Base-by-base conservation (phyloP, 768 basidiomycete species). In the Termitomyces sp. region DNA sequence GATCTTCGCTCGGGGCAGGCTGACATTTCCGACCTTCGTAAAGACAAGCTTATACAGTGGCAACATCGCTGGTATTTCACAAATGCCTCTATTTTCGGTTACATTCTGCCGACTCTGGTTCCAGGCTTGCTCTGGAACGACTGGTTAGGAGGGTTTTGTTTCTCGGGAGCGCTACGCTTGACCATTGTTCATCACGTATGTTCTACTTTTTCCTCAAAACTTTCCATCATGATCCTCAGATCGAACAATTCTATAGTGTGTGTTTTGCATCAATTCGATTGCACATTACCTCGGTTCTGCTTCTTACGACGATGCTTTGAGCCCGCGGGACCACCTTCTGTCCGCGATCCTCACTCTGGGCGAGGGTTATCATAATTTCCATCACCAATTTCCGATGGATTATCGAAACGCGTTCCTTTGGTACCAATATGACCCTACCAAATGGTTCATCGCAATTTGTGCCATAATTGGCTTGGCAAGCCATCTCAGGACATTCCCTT, bases 361-460 rank as follows among this genome's bases (percentile, higher is more conserved):
- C 13, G 92, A 94, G 74, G 91, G 91, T 5, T 93, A 93, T 74
- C 92, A 94, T 79, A 93, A 94, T 70, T 92, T 92, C 73, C 91
- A 93, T 73, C 91, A 93, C 70, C 91, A 94, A 66, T 94, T 93
- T 76, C 92, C 92, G 9, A 91, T 89, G 89, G 90, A 91, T 69
- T 90, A 86, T 75, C 79, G 92, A 50, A 93, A 93, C 69, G 91
- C 91, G 5, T 85, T 83, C 65, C 72, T 79, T 20, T 91, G 88
- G 89, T 90, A 89, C 68, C 93, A 95, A 72, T 94, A 94, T 69
- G 92, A 95, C 70, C 93, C 93, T 4, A 95, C 94, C 4, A 95
- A 96, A 76, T 96, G 94, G 95, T 95, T 97, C 78, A 97, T 97
- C 69, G 85, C 80, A 20, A 64, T 78, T 44, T 88, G 86, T 66